Conservation (phyloP, 495 filamentous ascomycete genomes). For the Melanomma pulvis-pyrius region DNA sequence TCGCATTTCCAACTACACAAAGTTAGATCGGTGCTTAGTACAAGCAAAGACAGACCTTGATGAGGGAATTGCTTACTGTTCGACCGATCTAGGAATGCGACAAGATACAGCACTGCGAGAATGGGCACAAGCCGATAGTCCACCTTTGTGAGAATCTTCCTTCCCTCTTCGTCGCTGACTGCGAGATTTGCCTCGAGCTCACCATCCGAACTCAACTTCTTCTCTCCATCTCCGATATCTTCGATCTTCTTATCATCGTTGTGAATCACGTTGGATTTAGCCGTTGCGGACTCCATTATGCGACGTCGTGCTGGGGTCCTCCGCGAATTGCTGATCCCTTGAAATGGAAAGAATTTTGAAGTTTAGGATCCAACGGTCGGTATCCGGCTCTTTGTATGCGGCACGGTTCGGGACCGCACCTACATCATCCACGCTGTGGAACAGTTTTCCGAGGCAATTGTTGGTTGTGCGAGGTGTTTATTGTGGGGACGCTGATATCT, state of each 20-base stretch:
- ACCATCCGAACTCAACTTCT: constrained; percentile 20
- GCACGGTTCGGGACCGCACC: background rate
- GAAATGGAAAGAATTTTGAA: background rate
- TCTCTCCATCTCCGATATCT: constrained; percentile 27
- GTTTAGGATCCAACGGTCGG: background rate
- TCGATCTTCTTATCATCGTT: constrained; percentile 24
- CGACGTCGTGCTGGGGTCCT: background rate
- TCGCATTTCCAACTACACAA: constrained; percentile 33
- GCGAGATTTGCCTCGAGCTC: constrained; percentile 12
- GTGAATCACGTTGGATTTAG: background rate
- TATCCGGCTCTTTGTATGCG: background rate
- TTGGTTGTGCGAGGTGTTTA: background rate
- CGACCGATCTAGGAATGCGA: constrained; percentile 41
- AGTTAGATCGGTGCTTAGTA: constrained; percentile 10
- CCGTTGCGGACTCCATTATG: background rate
- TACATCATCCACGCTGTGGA: background rate
- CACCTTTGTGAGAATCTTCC: constrained; percentile 24
- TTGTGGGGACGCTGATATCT: background rate
- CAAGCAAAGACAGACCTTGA: background rate
- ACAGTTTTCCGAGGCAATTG: background rate
- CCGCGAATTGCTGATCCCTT: background rate
- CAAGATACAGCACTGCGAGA: constrained; percentile 30
- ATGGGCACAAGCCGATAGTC: constrained; percentile 35
- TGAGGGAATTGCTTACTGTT: constrained; percentile 30
- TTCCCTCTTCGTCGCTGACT: constrained; percentile 20